Base-by-base conservation (phyloP, 2,329 filamentous ascomycete genomes). In the Boeremia exigua region DNA sequence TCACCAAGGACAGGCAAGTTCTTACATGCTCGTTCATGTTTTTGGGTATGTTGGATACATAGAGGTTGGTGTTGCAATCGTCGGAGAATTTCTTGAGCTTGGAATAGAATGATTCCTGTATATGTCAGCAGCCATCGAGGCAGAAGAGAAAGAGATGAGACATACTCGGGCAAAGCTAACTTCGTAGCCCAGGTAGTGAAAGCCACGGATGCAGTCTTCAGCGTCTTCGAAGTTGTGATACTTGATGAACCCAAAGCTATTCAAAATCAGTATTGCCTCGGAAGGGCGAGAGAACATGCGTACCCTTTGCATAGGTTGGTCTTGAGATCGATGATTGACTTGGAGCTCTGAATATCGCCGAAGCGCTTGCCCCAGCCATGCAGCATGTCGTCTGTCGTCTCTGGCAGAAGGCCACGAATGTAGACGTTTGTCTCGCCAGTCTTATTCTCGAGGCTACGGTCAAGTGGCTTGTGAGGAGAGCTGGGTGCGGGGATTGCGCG, bases 381-480 rank as follows among this genome's bases (percentile, higher is more conserved):
- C 15, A 99, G 81, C 72, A 96, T 88, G 45, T 96, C 90, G 70
- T 99, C 95, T 44, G 96, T 95, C 0, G 94, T 99, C 67, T 96
- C 94, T 0, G 95, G 94, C 61, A 96, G 90, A 60, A 99, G 88
- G 15, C 96, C 96, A 58, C 95, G 91, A 62, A 99, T 97, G 81
- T 99, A 99, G 62, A 99, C 94, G 70, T 99, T 99, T 61, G 92
- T 95, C 72, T 98, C 96, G 39, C 93, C 93, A 43, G 90, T 95
- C 56, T 92, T 90, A 70, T 98, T 98, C 78, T 96, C 91, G 44
- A 99, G 82, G 71, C 93, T 96, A 76, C 96, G 93, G 61, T 96
- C 94, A 27, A 98, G 85, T 37, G 90, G 93, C 82, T 96, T 91
- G 79, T 91, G 86, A 68, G 90, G 90, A 54, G 94, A 93, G 23